These are phyloP conservation scores for Candida dubliniensis DNA, from an alignment of 1,139 yeast genomes.

Conservation along the genomic window DNA sequence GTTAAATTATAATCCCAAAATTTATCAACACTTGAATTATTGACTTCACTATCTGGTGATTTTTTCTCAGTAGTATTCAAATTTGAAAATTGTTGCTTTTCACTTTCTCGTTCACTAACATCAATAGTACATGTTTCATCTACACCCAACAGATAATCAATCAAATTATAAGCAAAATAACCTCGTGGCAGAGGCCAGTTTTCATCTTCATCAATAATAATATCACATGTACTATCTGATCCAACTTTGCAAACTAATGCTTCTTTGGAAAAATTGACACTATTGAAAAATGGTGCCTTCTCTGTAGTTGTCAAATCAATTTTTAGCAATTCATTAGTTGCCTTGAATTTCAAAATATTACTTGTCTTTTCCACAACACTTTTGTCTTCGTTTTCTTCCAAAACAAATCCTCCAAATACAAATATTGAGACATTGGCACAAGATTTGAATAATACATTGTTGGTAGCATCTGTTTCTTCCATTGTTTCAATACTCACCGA, in stretches of 20 bases:
- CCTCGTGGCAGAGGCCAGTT: conserved; percentile 44
- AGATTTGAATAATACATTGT: conserved; percentile 10
- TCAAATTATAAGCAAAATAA: conserved; percentile 37
- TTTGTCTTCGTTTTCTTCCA: conserved; percentile 5
- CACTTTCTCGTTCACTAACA: conserved; percentile 5
- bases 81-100: not conserved
- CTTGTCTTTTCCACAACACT: conserved; percentile 15
- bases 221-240: conserved; percentile 11
- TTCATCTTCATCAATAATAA: conserved; percentile 12
- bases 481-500: not conserved
- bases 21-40: not conserved
- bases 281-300: conserved; percentile 6
- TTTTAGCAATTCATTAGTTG: conserved; percentile 38
- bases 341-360: conserved; percentile 26
- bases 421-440: conserved; percentile 25
- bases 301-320: conserved; percentile 28
- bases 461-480: not conserved
- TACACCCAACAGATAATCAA: conserved; percentile 20
- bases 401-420: conserved; percentile 43
- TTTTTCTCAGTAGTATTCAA: not conserved
- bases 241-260: conserved; percentile 23
- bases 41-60: not conserved
- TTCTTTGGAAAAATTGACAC: conserved; percentile 20
- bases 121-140: conserved; percentile 23
- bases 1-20: too few species aligned